Evolutionary conservation across 306 rosid species (phyloP), one percentile per base, ranked within the genome.

Genomic region (Vigna mungo): DNA sequence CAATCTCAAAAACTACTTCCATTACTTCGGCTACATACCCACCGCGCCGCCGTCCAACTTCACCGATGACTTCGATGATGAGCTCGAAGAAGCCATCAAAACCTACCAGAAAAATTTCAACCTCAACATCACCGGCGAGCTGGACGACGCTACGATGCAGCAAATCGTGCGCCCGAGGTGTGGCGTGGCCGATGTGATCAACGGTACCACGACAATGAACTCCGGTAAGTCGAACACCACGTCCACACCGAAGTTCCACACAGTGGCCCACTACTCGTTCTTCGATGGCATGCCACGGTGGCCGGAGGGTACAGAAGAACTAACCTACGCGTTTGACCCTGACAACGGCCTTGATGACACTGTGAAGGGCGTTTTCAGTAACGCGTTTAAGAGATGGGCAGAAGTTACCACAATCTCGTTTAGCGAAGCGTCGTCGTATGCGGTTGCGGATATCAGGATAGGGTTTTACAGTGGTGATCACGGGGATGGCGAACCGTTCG

Each of bases 401-500:
- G 79, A 74, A 3, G 98, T 86, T 1, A 94, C 94, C 15, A 82
- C 93, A 1, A 53, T 94, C 27, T 80, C 74, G 0, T 94, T 94
- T 83, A 53, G 76, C 1, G 80, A 78, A 63, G 39, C 91, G 4
- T 6, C 76, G 4, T 62, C 88, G 46, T 88, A 14, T 30, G 0
- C 0, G 4, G 0, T 13, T 8, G 92, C 98, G 0, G 93, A 94
- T 15, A 74, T 92, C 1, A 85, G 9, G 78, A 85, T 94, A 4
- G 98, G 87, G 0, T 94, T 94, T 43, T 94, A 18, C 66, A 20
- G 23, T 1, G 97, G 96, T 1, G 92, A 92, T 53, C 98, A 94
- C 81, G 96, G 98, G 17, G 97, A 94, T 61, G 96, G 97, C 0
- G 97, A 92, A 79, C 76, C 98, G 2, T 94, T 94, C 64, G 98